Conservation (phyloP, 1,284 basidiomycete species). For the Trametes versicolor region DNA sequence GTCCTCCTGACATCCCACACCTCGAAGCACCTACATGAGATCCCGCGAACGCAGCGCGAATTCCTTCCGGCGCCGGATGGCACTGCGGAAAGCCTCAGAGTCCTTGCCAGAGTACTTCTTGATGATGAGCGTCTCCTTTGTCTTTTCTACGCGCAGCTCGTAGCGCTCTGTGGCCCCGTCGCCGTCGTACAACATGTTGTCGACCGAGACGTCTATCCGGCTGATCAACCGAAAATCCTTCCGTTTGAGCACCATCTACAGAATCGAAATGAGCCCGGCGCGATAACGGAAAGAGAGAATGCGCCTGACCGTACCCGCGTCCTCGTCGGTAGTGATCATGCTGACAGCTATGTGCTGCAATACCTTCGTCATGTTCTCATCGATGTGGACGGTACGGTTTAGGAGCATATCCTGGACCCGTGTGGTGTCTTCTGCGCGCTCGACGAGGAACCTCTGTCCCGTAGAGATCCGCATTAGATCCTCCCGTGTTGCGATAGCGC, state of each 20-base stretch:
- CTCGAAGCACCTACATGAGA: constrained; percentile 2
- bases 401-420: too few relatives aligned
- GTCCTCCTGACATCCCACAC: neutral
- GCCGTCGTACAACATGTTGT: neutral
- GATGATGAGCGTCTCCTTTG: constrained; percentile 7
- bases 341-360: constrained; percentile 9
- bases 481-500: neutral
- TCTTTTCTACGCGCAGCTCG: constrained; percentile 1
- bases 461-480: neutral
- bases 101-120: constrained; percentile 8
- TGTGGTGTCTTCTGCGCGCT: neutral
- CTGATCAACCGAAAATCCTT: neutral
- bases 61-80: constrained; percentile 1
- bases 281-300: neutral
- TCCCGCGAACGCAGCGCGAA: neutral
- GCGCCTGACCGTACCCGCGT: constrained; percentile 11
- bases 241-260: constrained; percentile 10
- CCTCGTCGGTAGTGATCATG: neutral
- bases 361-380: neutral
- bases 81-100: neutral
- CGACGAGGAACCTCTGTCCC: neutral
- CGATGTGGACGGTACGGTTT: too few relatives aligned
- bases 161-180: neutral
- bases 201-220: constrained; percentile 1
- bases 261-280: neutral